Evolutionary conservation across 1,284 basidiomycete genomes (phyloP), one percentile per base, ranked within the genome.

Genomic region (Takashimella koratensis): DNA sequence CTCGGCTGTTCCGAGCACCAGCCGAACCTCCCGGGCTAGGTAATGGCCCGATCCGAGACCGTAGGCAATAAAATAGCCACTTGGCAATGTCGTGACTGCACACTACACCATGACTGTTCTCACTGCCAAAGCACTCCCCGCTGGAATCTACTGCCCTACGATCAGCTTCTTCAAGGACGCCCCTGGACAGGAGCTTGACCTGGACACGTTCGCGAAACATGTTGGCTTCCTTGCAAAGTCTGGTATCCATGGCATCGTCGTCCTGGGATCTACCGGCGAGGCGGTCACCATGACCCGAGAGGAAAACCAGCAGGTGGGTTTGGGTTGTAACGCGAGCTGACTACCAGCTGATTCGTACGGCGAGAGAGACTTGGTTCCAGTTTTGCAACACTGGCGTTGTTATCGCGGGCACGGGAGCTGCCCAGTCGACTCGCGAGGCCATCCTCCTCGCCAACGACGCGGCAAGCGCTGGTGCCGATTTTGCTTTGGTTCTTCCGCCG

Each of bases 211-310:
- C 51, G 52, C 60, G 20, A 59, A 62, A 54, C 72, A 74, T 47
- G 66, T 73, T 43, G 56, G 63, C 36, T 70, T 66, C 52, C 54
- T 67, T 24, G 65, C 61, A 16, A 51, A 49, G 36, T 53, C 63
- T 11, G 66, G 66, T 5, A 52, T 62, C 42, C 52, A 49, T n/a
- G 73, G 74, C 21, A 59, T 75, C 27, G 66, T 74, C 4, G 58
- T 73, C 3, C 64, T 66, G 44, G 74, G 74, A 3, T 66, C 64
- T 6, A 76, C 70, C 10, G 74, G 70, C 5, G 74, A 76, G 51
- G 70, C 73, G 3, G 71, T 74, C 16, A 51, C 70, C 1, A 57
- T 26, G 62, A 59, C 44, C 19, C 43, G 56, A 21, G 73, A 73
- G 26, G 73, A 75, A 57, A 50, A 64, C 22, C 67, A 60, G 44